Conservation (phyloP, 192 early-diverging fungal genomes). For the Entophlyctis luteolus region DNA sequence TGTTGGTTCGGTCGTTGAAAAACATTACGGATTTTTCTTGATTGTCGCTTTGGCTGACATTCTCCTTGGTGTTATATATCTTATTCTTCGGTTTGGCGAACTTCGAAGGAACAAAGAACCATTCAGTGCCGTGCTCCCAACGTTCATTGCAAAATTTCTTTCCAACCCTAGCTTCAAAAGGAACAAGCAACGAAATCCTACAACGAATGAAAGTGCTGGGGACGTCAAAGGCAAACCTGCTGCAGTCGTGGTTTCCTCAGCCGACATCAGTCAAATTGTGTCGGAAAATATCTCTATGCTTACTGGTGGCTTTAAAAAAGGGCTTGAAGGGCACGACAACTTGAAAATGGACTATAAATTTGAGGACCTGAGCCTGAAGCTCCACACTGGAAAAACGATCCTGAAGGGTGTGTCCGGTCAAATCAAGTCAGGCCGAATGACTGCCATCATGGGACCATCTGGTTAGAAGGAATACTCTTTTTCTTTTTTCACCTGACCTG, state of each 20-base stretch:
- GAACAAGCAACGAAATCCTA: not conserved
- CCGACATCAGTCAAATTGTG: not conserved
- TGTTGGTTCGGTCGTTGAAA: slow-evolving; percentile 10
- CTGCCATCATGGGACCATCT: slow-evolving; percentile 87
- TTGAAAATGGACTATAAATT: slow-evolving; percentile 35
- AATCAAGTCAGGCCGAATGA: slow-evolving; percentile 66
- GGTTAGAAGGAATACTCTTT: slow-evolving; percentile 33
- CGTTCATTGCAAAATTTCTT: not conserved
- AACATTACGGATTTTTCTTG: slow-evolving; percentile 20
- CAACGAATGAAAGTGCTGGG: not conserved
- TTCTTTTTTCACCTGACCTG: not conserved
- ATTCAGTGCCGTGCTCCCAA: not conserved
- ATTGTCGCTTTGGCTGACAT: slow-evolving; percentile 13
- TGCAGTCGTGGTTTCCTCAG: not conserved
- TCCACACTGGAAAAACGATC: slow-evolving; percentile 50
- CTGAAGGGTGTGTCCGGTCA: slow-evolving; percentile 67
- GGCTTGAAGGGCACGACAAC: slow-evolving; percentile 6
- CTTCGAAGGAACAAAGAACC: not conserved
- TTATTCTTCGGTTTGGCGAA: slow-evolving; percentile 11
- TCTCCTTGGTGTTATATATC: slow-evolving; percentile 13
- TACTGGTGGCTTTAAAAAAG: not conserved
- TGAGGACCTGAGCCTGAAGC: slow-evolving; percentile 31
- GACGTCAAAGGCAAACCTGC: not conserved
- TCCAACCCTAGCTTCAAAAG: not conserved
- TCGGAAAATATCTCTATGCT: slow-evolving; percentile 7